Conservation (phyloP, 176 grass and related monocot species). For the Aegilops bicornis region DNA sequence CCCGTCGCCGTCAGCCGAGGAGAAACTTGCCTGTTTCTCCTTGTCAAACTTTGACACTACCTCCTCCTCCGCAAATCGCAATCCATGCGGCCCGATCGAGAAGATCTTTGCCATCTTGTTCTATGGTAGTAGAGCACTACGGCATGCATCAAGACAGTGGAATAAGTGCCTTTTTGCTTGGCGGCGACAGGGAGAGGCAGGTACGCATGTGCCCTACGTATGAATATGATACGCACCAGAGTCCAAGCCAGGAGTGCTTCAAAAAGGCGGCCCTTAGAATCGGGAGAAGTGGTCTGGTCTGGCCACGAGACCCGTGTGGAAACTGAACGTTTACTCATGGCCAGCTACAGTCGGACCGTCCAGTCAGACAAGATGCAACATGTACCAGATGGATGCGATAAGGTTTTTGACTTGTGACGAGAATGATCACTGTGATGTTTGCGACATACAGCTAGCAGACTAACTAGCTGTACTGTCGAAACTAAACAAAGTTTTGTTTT, state of each 20-base stretch:
- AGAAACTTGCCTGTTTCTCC: neutral
- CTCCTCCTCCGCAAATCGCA: neutral
- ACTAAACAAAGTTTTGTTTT: neutral
- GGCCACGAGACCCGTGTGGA: conserved; percentile 24
- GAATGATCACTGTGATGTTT: neutral
- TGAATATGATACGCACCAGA: neutral
- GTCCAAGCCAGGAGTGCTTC: neutral
- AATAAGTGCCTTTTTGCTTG: neutral
- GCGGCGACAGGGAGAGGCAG: neutral
- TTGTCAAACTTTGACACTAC: conserved; percentile 33
- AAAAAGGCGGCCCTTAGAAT: too few relatives aligned
- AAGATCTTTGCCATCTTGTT: neutral
- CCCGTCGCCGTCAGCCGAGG: conserved; percentile 21
- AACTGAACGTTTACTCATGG: neutral
- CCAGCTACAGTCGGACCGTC: neutral
- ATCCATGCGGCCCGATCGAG: neutral
- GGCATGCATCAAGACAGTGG: neutral
- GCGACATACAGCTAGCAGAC: neutral
- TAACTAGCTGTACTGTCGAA: neutral
- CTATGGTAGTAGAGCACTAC: neutral
- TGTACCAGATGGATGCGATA: neutral
- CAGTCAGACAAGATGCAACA: neutral
- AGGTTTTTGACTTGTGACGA: neutral
- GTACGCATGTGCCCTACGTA: neutral
- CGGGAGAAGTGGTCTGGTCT: neutral